Conservation (phyloP, 139 green algal species). For the Desmodesmus armatus region DNA sequence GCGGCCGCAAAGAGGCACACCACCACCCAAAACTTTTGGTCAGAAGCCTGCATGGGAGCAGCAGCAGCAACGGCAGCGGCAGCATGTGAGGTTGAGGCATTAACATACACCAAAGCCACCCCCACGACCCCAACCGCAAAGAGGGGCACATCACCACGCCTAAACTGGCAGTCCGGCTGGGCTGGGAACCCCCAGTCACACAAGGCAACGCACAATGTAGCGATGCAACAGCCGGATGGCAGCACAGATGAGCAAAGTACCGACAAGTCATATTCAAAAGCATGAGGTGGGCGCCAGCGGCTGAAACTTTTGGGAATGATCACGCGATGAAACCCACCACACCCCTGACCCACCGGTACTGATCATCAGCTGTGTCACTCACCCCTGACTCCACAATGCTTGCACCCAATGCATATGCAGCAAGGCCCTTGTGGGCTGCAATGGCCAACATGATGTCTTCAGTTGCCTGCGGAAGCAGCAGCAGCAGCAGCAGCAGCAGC, state of each 20-base stretch:
- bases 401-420: slow-evolving; percentile 84
- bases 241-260: slow-evolving; percentile 60
- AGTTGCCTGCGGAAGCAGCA: slow-evolving; percentile 46
- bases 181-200: no score
- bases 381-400: slow-evolving; percentile 74
- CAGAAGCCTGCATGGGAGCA: slow-evolving; percentile 46
- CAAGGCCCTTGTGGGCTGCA: slow-evolving; percentile 81
- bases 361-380: background rate
- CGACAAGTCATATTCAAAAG: slow-evolving; percentile 63
- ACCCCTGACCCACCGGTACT: background rate
- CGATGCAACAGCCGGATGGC: background rate
- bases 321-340: background rate
- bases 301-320: background rate
- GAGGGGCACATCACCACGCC: no score
- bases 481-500: background rate
- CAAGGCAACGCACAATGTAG: no score
- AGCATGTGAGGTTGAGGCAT: slow-evolving; percentile 39
- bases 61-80: background rate
- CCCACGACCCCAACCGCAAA: no score
- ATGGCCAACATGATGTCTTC: slow-evolving; percentile 90
- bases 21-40: slow-evolving; percentile 76
- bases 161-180: no score
- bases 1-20: slow-evolving; percentile 75
- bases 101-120: background rate
- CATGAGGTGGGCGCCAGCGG: background rate